Evolutionary conservation across 1,284 basidiomycete genomes (phyloP), one percentile per base, ranked within the genome.

Genomic region (Ustilago bromivora): DNA sequence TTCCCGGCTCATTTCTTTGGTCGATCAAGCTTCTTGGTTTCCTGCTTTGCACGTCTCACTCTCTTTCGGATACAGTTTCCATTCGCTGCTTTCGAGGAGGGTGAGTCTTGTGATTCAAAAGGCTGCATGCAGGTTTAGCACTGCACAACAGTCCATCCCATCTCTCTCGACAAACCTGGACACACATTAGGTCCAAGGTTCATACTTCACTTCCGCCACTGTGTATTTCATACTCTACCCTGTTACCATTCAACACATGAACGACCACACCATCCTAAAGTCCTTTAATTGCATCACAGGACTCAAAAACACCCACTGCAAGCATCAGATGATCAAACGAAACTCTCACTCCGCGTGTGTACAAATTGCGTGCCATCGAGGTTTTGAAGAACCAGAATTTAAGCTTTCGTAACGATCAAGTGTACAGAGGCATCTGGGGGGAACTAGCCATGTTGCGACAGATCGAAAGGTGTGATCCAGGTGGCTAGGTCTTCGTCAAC

Each of bases 391-490:
- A 13, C 23, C 9, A 28, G 23, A 19, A 28, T 28, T 49, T 2
- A 40, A 11, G 10, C 15, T 17, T 40, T 11, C 15, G 11, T 11
- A 17, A 11, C 38, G 15, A 17, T 11, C 11, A 40, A 17, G 38
- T 40, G 11, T 40, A 40, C 38, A 40, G 4, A 11, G 10, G 15
- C 38, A 47, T 47, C 7, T 34, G 31, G 34, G 28, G 32, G 31
- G 4, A n/a, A 40, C 51, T 61, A 71, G 28, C 72, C 76, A 38
- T 77, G 77, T 57, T 81, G 55, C 2, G 71, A 65, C 3, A 81
- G 56, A 41, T 81, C 77, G 49, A 79, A 81, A 0, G 79, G 79
- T 4, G 79, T 82, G 71, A 82, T 81, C 76, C 81, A 79, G 1
- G 74, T 61, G 9, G 71, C 73, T 38, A 82, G 71, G 36, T 82